phyloP scores from a whole-genome alignment of 371 early-diverging fungal genomes.

The Mortierella polycephala region DNA sequence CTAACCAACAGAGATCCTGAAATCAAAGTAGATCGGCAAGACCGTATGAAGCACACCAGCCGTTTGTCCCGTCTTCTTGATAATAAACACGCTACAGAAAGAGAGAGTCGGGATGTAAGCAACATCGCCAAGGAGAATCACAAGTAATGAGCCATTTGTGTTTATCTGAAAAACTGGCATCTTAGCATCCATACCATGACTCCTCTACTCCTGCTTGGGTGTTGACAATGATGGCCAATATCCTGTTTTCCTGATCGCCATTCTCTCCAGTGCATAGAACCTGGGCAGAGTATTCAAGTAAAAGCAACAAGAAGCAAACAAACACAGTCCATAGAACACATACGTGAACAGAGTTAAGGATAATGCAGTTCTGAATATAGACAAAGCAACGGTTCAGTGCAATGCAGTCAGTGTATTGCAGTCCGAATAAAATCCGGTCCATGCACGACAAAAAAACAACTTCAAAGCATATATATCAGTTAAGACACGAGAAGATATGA shows the following conservation, averaged over 20 bases:
- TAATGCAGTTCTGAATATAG: conserved; percentile 4
- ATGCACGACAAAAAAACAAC: not conserved
- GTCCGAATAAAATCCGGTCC: not conserved
- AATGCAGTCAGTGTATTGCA: not conserved
- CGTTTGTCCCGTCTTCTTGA: conserved; percentile 46
- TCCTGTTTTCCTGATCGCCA: conserved; percentile 45
- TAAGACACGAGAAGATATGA: conserved; percentile 51
- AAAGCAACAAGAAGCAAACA: not conserved
- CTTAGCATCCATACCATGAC: conserved; percentile 36
- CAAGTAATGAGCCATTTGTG: no score
- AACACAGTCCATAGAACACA: not conserved
- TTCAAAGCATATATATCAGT: not conserved
- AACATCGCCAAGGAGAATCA: not conserved
- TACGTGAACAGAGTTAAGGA: conserved; percentile 29
- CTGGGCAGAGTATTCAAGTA: conserved; percentile 42
- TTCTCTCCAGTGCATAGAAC: conserved; percentile 43
- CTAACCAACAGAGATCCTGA: conserved; percentile 58
- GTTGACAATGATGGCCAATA: conserved; percentile 57
- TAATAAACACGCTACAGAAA: conserved; percentile 54
- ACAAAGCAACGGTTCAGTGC: not conserved
- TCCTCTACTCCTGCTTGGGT: conserved; percentile 57
- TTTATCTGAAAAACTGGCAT: no score
- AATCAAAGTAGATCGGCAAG: conserved; percentile 59
- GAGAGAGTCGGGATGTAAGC: not conserved
- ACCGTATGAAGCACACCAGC: conserved; percentile 46